These are phyloP conservation scores for Nematodospora valgi DNA, from an alignment of 805 yeast genomes.

Conservation along the genomic window DNA sequence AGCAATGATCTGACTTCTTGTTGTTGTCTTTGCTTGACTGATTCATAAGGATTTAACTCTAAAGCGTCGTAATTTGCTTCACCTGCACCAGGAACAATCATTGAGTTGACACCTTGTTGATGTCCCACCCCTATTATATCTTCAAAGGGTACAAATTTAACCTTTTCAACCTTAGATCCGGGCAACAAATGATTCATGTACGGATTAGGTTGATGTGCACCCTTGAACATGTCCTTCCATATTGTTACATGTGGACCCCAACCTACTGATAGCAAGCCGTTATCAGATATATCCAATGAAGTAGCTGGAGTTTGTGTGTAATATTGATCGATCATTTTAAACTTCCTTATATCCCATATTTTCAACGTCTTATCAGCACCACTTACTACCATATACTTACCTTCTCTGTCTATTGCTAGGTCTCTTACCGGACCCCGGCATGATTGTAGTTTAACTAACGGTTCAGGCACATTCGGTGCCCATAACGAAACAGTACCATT, in stretches of 20 bases:
- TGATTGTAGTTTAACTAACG: slow-evolving; percentile 77
- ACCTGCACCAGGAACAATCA: slow-evolving; percentile 94
- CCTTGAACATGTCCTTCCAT: slow-evolving; percentile 81
- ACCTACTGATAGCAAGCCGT: slow-evolving; percentile 82
- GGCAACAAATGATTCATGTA: slow-evolving; percentile 89
- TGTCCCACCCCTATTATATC: slow-evolving; percentile 94
- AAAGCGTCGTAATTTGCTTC: slow-evolving; percentile 96
- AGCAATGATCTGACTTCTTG: slow-evolving; percentile 80
- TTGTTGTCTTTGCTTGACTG: slow-evolving; percentile 90
- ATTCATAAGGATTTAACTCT: slow-evolving; percentile 89
- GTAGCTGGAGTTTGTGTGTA: slow-evolving; percentile 81
- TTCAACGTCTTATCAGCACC: slow-evolving; percentile 83
- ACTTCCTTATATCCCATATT: slow-evolving; percentile 90
- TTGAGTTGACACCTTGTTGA: slow-evolving; percentile 69
- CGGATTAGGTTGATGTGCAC: slow-evolving; percentile 68
- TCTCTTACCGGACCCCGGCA: slow-evolving; percentile 86
- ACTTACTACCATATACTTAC: slow-evolving; percentile 89
- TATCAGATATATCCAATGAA: slow-evolving; percentile 76
- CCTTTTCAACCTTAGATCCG: slow-evolving; percentile 65
- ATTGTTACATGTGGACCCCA: slow-evolving; percentile 95
- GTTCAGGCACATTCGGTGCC: slow-evolving; percentile 86
- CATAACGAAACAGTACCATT: slow-evolving; percentile 91
- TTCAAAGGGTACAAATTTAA: slow-evolving; percentile 87
- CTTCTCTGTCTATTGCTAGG: slow-evolving; percentile 84
- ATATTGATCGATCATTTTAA: slow-evolving; percentile 70